A percentile compares a stretch with the other conserved stretches of the same genome.
These are phyloP conservation scores for Citrus glauca DNA, from an alignment of 345 rosid genomes.

Conservation along the genomic window DNA sequence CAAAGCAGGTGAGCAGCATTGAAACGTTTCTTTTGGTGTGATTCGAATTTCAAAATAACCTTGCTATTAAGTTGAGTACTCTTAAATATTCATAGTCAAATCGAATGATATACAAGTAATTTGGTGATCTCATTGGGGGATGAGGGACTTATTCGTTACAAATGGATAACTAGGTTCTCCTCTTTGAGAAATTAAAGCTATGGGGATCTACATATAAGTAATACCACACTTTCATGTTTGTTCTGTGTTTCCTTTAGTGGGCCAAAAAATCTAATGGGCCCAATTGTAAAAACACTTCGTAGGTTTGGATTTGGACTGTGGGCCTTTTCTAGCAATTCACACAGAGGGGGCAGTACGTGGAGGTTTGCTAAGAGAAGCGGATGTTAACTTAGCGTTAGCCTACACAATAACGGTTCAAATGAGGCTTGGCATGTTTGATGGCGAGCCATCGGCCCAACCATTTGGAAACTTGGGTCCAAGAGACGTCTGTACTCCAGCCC, in stretches of 20 bases:
- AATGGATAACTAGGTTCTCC: too few relatives aligned
- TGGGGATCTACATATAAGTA: background rate
- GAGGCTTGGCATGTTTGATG: slow-evolving; percentile 95
- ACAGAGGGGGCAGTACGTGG: slow-evolving; percentile 57
- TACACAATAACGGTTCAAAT: slow-evolving; percentile 81
- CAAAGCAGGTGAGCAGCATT: slow-evolving; percentile 49
- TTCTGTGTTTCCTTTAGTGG: background rate
- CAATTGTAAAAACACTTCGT: background rate
- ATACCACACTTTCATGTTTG: background rate
- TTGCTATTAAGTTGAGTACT: too few relatives aligned
- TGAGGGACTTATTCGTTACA: too few relatives aligned
- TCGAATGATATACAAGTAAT: too few relatives aligned
- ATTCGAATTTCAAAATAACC: too few relatives aligned
- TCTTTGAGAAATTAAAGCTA: too few relatives aligned
- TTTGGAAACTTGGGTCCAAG: slow-evolving; percentile 71
- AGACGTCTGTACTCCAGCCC: slow-evolving; percentile 75
- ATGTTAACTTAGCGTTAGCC: slow-evolving; percentile 69
- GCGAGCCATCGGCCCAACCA: slow-evolving; percentile 63
- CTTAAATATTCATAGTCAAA: too few relatives aligned
- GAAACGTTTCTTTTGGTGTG: background rate
- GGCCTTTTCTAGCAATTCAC: slow-evolving; percentile 71
- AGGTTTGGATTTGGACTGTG: slow-evolving; percentile 93
- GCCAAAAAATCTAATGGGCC: background rate
- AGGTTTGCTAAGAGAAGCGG: slow-evolving; percentile 44
- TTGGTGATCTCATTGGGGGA: too few relatives aligned